A percentile compares a stretch with the other conserved stretches of the same genome.
phyloP scores from a whole-genome alignment of 1,284 basidiomycete species.

The Waitea zeae region DNA sequence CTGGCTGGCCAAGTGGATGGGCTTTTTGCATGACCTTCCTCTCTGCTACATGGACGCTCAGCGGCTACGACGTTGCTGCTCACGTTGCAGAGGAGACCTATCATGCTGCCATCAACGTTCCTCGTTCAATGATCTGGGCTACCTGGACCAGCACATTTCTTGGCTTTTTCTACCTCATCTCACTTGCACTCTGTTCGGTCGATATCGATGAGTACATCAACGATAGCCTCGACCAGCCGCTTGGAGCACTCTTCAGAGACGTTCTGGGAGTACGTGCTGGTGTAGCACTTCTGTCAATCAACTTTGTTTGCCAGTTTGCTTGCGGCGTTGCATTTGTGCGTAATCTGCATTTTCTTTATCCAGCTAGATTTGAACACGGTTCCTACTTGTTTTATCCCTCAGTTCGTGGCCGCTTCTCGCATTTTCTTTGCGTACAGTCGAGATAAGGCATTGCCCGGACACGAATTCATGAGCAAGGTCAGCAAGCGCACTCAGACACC shows the following conservation, averaged over 20 bases:
- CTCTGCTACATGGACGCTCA: slow-evolving; percentile 8
- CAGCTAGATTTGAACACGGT: not conserved
- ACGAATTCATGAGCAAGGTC: slow-evolving; percentile 7
- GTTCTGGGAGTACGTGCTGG: slow-evolving; percentile 7
- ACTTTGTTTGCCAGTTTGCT: slow-evolving; percentile 7
- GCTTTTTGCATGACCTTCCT: slow-evolving; percentile 10
- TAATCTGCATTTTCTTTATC: slow-evolving; percentile 1
- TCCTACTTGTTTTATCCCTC: not conserved
- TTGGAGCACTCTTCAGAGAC: slow-evolving; percentile 7
- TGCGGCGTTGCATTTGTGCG: slow-evolving; percentile 8
- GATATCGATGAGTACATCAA: slow-evolving; percentile 8
- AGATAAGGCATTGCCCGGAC: slow-evolving; percentile 9
- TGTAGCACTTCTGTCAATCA: slow-evolving; percentile 8
- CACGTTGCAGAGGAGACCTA: slow-evolving; percentile 9
- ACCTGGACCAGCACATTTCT: slow-evolving; percentile 7
- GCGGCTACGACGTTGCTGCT: slow-evolving; percentile 7
- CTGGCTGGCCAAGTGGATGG: slow-evolving; percentile 8
- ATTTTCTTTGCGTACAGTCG: slow-evolving; percentile 9
- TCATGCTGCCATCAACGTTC: slow-evolving; percentile 7
- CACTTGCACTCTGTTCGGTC: slow-evolving; percentile 7
- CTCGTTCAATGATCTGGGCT: slow-evolving; percentile 8
- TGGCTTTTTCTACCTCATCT: slow-evolving; percentile 7
- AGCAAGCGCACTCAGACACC: slow-evolving; percentile 8
- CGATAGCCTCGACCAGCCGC: slow-evolving; percentile 9
- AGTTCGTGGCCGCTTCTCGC: slow-evolving; percentile 8